Base-by-base conservation (phyloP, 306 rosid genomes). In the Hylodesmum podocarpum region DNA sequence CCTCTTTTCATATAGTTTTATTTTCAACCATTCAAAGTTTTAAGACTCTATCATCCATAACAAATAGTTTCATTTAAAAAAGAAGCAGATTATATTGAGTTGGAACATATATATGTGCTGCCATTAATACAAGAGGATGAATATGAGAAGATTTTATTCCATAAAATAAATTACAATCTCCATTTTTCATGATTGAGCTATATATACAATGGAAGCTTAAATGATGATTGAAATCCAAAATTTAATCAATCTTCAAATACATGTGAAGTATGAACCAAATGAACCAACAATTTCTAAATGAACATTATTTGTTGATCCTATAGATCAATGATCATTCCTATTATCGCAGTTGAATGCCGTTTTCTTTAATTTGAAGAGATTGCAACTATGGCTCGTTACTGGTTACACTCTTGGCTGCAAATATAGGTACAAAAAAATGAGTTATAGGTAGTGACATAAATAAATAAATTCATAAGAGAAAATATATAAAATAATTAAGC, bases 331-430 rank as follows among this genome's bases (percentile, higher is more conserved):
- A 63, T 43, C 57, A 53, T 70, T 75, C 54, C 53, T 50, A 28
- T 76, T 27, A 70, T 75, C 67, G 37, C 44, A 70, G n/a, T 64
- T 37, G 28, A 71, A 15, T 63, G 28, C 31, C 1, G n/a, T 57
- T 54, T 24, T 24, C 43, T 46, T 33, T 54, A 25, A n/a, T n/a
- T n/a, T n/a, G n/a, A 33, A n/a, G 53, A 25, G 73, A 67, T 55
- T 25, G 4, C 1, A 8, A 36, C 47, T 65, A 47, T 4, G 66
- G 47, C 77, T 49, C 46, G 29, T 53, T 70, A 55, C 71, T 61
- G 61, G 43, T 83, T 79, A 54, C 53, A 41, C 15, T 80, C 80
- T 84, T 84, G 81, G 66, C 88, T 84, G 88, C 78, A 81, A 61
- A 57, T 1, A 81, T 3, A 76, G 8, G 7, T 16, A 44, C 19